Base-by-base conservation (phyloP, 306 rosid genomes). In the Trichosanthes truncata region DNA sequence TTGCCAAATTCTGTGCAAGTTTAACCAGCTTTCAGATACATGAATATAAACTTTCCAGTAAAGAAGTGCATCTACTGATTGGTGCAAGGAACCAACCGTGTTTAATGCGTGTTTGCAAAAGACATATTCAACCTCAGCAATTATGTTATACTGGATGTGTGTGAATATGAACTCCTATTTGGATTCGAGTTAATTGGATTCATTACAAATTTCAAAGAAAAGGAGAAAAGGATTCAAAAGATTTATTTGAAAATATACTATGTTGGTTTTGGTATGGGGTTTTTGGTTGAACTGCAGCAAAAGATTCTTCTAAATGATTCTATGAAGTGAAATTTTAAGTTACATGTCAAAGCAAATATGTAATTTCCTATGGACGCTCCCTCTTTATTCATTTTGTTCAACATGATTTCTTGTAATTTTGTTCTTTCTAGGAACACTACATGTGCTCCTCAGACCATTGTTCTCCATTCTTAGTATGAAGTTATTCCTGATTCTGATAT, bases 1-100 rank as follows among this genome's bases (percentile, higher is more conserved):
- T 96, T 48, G 98, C 99, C 93, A 96, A 74, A 80, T 96, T 91
- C 99, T 96, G 81, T 56, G 33, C 68, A 75, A 81, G 81, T 79
- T 78, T 75, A 85, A 79, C 40, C 23, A 49, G 18, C 17, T 10
- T 46, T 25, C 36, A 74, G 78, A 26, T 74, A 7, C 43, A 48
- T 49, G 78, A 74, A 74, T 48, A 46, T 66, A 15, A 13, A 71
- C 45, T 49, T 72, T 74, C 4, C 6, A 49, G 49, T 1, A 49
- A 29, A 26, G 43, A 49, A 49, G 23, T 18, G 59, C 40, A 72
- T 45, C 6, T 68, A 68, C 14, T 65, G 3, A 35, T 15, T 65
- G 71, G 38, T 33, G 71, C 7, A 63, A 33, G 41, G 41, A 63
- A 63, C 21, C 45, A 4, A 67, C 18, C 6, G 13, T 65, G 46